Base-by-base conservation (phyloP, 23 red algal species). In the Chondrus crispus region DNA sequence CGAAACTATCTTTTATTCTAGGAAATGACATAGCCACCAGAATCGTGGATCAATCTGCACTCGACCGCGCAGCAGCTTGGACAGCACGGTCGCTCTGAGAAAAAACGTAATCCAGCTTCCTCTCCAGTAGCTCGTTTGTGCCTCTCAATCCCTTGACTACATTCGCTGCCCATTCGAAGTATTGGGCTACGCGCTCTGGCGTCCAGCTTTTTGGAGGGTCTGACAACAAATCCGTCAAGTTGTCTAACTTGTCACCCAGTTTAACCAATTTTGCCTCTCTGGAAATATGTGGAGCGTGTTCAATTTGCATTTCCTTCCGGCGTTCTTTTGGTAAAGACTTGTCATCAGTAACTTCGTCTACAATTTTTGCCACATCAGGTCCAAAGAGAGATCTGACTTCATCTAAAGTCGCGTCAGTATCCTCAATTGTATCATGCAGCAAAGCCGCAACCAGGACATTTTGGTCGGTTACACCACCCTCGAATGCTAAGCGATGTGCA, bases 381-480 rank as follows among this genome's bases (percentile, higher is more conserved):
- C 96, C 96, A 88, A 98, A 98, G 28, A 62, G 52, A 2, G 60
- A 12, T 3, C 84, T 89, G 35, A 98, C 80, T 62, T 85, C 90
- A 40, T 88, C 92, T 1, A 93, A 37, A 51, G 96, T 93, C 13
- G 91, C 46, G 40, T 92, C 92, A 41, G 96, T 98, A 46, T 98
- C 96, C 80, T 98, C 96, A 8, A 98, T 88, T 18, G 92, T 88
- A 38, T 98, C 96, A 69, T 98, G 96, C 14, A 98, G 76, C 35
- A 98, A 62, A 42, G 90, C 96, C 29, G 86, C 87, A 16, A 89
- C 82, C 3, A 98, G 64, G 24, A 89, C 90, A 29, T 85, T 76
- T 24, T 76, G 39, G 75, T 98, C 92, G 22, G 66, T 35, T 51
- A 98, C 68, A 35, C 68, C 84, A 28, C 80, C 72, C 9, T 92